phyloP scores from a whole-genome alignment of 164 flowering plant genomes.

The Vitis riparia region DNA sequence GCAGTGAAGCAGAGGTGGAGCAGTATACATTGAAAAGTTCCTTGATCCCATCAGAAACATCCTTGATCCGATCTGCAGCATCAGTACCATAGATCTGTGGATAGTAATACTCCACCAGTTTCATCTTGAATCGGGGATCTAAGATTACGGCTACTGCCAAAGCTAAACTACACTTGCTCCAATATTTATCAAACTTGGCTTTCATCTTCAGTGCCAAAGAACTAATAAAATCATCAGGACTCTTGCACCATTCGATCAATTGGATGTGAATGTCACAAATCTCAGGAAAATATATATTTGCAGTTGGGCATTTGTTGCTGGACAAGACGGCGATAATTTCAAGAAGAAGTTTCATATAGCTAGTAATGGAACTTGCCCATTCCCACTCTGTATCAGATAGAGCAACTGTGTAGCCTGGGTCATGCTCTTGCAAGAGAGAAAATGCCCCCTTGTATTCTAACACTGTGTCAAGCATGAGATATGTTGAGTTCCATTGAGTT shows the following conservation, averaged over 20 bases:
- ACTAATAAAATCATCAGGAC: conserved; percentile 45
- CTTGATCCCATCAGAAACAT: conserved; percentile 48
- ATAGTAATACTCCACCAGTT: conserved; percentile 69
- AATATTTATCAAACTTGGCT: conserved; percentile 63
- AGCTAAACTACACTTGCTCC: conserved; percentile 62
- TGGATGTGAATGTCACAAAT: conserved; percentile 63
- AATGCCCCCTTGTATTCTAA: conserved; percentile 54
- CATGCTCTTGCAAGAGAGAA: conserved; percentile 45
- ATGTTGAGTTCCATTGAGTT: conserved; percentile 56
- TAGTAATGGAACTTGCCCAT: conserved; percentile 39
- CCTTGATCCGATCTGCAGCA: conserved; percentile 48
- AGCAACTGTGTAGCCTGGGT: conserved; percentile 32
- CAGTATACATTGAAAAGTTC: conserved; percentile 61
- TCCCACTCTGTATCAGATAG: conserved; percentile 69
- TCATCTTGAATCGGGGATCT: conserved; percentile 79
- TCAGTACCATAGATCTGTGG: conserved; percentile 51
- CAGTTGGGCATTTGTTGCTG: conserved; percentile 45
- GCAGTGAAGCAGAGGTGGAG: conserved; percentile 28
- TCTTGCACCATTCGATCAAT: conserved; percentile 61
- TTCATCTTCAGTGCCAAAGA: conserved; percentile 62
- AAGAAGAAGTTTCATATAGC: conserved; percentile 53
- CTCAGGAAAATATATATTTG: conserved; percentile 64
- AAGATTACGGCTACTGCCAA: conserved; percentile 63
- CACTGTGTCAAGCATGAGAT: conserved; percentile 63
- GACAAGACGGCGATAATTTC: conserved; percentile 49